Evolutionary conservation across 352 stramenopile genomes (phyloP).

Genomic region (Phytophthora chlamydospora): DNA sequence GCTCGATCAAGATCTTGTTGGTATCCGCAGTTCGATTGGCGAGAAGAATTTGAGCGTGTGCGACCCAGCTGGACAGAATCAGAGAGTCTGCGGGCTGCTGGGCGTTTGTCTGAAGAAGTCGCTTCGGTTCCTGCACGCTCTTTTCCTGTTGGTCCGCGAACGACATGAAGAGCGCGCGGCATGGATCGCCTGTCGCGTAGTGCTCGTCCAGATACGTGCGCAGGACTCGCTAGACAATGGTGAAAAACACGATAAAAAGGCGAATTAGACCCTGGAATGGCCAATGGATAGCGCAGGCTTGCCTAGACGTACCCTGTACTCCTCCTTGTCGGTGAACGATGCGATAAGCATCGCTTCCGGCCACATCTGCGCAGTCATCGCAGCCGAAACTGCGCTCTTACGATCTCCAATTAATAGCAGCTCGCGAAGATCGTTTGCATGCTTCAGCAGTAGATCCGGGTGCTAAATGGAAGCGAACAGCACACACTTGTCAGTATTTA

Average conservation of each 20-base stretch:
- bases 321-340: conserved; percentile 85
- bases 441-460: conserved; percentile 51
- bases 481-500: conserved; percentile 13
- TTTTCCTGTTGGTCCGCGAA: conserved; percentile 88
- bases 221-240: conserved; percentile 57
- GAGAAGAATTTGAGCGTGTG: conserved; percentile 82
- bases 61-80: conserved; percentile 77
- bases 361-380: conserved; percentile 87
- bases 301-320: conserved; percentile 65
- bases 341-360: conserved; percentile 88
- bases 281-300: background rate
- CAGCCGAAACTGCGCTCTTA: conserved; percentile 74
- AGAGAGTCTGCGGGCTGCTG: conserved; percentile 45
- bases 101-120: conserved; percentile 55
- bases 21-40: conserved; percentile 84
- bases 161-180: conserved; percentile 76
- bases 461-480: conserved; percentile 40
- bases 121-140: conserved; percentile 83
- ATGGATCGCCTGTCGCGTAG: conserved; percentile 79
- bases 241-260: conserved; percentile 1
- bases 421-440: conserved; percentile 66
- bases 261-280: conserved; percentile 6
- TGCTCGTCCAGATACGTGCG: conserved; percentile 79
- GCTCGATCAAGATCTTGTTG: conserved; percentile 81
- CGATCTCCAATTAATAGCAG: conserved; percentile 79